Percentiles rank a stretch among this genome's conserved stretches.
Evolutionary conservation across 192 early-diverging fungal species (phyloP).

Genomic region (Cetraspora pellucida): DNA sequence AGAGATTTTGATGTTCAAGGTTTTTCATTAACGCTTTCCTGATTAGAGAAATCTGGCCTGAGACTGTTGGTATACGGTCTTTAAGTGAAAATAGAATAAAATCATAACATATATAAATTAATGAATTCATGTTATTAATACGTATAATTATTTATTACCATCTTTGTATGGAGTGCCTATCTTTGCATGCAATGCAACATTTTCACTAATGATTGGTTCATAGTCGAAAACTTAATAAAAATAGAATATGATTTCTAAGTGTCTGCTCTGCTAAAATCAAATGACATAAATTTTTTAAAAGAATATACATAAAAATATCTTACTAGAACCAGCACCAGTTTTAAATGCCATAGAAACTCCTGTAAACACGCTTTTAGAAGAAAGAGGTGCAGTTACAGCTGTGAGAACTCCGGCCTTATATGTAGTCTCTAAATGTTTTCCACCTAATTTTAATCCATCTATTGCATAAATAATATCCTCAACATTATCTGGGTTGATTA

Average conservation of each 20-base stretch:
- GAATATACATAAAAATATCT: not conserved
- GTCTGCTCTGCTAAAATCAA: too few species aligned
- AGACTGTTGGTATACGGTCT: conserved; percentile 49
- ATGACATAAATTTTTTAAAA: too few species aligned
- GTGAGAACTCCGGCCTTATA: conserved; percentile 63
- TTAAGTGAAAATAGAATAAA: conserved; percentile 38
- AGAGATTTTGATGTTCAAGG: conserved; percentile 40
- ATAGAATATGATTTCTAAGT: too few species aligned
- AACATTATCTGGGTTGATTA: conserved; percentile 33
- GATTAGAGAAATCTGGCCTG: conserved; percentile 53
- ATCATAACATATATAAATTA: conserved; percentile 1
- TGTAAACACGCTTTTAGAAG: conserved; percentile 48
- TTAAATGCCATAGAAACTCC: conserved; percentile 71
- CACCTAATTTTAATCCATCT: conserved; percentile 69
- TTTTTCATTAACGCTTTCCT: conserved; percentile 45
- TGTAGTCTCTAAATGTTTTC: conserved; percentile 54
- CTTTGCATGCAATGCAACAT: conserved; percentile 61
- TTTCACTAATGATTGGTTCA: conserved; percentile 49
- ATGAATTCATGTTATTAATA: not conserved
- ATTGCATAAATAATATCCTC: conserved; percentile 49
- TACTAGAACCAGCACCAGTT: conserved; percentile 59
- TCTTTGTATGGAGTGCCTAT: conserved; percentile 45
- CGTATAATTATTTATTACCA: not conserved
- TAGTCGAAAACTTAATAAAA: conserved; percentile 37
- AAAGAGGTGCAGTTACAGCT: conserved; percentile 57